Percentiles rank a stretch among this genome's conserved stretches.
Conservation (phyloP, 768 basidiomycete genomes). For the Pulveroboletus sp. region DNA sequence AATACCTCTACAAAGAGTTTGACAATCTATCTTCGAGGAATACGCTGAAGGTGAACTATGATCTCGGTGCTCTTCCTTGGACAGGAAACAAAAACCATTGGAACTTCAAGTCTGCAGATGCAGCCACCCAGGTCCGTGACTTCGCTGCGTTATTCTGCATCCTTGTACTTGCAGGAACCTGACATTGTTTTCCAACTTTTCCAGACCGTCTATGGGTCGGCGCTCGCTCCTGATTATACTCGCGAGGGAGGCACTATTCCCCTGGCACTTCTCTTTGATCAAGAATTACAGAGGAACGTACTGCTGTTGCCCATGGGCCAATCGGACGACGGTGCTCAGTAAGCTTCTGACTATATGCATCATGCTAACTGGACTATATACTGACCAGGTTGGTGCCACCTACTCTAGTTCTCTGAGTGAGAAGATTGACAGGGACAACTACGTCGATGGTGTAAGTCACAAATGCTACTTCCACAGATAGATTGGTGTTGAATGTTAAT, state of each 20-base stretch:
- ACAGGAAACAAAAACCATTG: no score
- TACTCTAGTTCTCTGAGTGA: conserved; percentile 76
- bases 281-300: conserved; percentile 76
- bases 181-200: background rate
- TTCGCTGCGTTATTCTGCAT: no score
- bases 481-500: background rate
- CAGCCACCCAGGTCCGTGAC: conserved; percentile 32
- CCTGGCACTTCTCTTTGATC: conserved; percentile 81
- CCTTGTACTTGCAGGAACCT: no score
- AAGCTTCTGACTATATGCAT: conserved; percentile 21
- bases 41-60: no score
- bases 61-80: no score
- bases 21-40: conserved; percentile 79
- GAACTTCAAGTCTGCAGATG: no score
- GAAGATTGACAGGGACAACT: conserved; percentile 87
- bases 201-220: no score
- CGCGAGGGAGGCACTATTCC: conserved; percentile 89
- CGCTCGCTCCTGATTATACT: conserved; percentile 44
- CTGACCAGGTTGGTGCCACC: background rate
- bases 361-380: background rate
- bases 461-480: background rate
- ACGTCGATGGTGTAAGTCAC: background rate
- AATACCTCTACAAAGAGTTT: conserved; percentile 73
- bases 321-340: conserved; percentile 91
- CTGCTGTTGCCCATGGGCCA: conserved; percentile 86